Percentiles rank a stretch among this genome's conserved stretches.
These are phyloP conservation scores for Trichaptum fuscoviolaceum DNA, from an alignment of 768 basidiomycete genomes.

Conservation along the genomic window DNA sequence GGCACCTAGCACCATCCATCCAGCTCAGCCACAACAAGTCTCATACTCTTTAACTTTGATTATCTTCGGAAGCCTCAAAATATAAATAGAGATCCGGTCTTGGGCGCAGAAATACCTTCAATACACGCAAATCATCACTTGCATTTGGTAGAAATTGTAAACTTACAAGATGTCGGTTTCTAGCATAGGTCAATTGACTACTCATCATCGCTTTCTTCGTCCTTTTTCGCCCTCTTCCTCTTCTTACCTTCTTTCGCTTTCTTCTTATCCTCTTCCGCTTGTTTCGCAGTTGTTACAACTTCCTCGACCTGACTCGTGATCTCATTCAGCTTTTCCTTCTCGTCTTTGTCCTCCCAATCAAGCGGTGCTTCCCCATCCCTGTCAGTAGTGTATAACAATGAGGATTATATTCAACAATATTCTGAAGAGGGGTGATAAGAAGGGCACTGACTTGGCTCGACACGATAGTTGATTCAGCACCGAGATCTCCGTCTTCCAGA, in stretches of 20 bases:
- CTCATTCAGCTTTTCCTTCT: constrained; percentile 12
- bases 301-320: constrained; percentile 14
- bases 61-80: too few relatives aligned
- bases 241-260: constrained; percentile 13
- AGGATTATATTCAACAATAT: background rate
- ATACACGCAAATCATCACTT: too few relatives aligned
- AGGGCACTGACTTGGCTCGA: constrained; percentile 1
- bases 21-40: too few relatives aligned
- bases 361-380: background rate
- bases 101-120: too few relatives aligned
- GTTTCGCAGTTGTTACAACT: background rate
- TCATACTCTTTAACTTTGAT: too few relatives aligned
- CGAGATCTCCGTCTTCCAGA: constrained; percentile 72
- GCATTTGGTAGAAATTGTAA: too few relatives aligned
- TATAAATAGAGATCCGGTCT: too few relatives aligned
- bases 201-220: constrained; percentile 20
- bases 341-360: constrained; percentile 7
- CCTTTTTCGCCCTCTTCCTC: constrained; percentile 17
- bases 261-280: constrained; percentile 11
- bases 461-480: constrained; percentile 45
- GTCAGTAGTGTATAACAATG: background rate
- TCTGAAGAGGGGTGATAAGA: constrained; percentile 2
- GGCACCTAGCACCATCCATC: too few relatives aligned
- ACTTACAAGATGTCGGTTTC: too few relatives aligned
- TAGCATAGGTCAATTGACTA: too few relatives aligned